These are phyloP conservation scores for Cladosporium sp. DNA, from an alignment of 2,329 filamentous ascomycete genomes.

Conservation along the genomic window DNA sequence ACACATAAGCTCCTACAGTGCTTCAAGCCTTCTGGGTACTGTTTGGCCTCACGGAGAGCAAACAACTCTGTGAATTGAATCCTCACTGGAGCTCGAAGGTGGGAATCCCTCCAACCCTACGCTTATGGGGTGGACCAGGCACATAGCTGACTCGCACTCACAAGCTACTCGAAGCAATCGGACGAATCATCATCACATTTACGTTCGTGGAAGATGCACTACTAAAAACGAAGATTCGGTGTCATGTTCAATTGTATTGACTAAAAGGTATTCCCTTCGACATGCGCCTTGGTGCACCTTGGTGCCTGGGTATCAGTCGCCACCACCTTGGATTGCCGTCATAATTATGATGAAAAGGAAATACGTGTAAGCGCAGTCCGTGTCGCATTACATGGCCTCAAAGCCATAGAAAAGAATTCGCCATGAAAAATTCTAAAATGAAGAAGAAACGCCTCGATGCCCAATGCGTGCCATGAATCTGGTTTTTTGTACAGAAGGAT, in stretches of 20 bases:
- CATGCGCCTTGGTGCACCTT: not conserved
- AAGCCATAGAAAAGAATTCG: constrained; percentile 2
- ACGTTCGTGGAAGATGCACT: not conserved
- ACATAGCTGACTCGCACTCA: not conserved
- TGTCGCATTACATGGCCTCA: constrained; percentile 9
- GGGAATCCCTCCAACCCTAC: not conserved
- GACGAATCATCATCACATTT: not conserved
- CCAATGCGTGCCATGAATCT: constrained; percentile 5
- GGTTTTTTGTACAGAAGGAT: constrained; percentile 6
- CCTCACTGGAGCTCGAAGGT: not conserved
- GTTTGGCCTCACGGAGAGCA: not conserved
- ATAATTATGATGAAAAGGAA: not conserved
- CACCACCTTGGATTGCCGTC: not conserved
- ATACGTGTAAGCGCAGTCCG: constrained; percentile 7
- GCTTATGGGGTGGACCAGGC: not conserved
- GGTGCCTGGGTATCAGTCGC: not conserved
- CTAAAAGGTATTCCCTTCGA: not conserved
- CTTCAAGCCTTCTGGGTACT: not conserved
- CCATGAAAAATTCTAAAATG: not conserved
- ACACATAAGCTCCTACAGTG: not conserved
- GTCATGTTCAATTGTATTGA: not conserved
- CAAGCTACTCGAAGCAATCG: not conserved
- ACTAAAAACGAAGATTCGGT: not conserved
- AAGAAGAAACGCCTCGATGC: constrained; percentile 1
- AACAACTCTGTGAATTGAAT: not conserved